phyloP scores from a whole-genome alignment of 1,284 basidiomycete species.

The Ustilago loliicola region DNA sequence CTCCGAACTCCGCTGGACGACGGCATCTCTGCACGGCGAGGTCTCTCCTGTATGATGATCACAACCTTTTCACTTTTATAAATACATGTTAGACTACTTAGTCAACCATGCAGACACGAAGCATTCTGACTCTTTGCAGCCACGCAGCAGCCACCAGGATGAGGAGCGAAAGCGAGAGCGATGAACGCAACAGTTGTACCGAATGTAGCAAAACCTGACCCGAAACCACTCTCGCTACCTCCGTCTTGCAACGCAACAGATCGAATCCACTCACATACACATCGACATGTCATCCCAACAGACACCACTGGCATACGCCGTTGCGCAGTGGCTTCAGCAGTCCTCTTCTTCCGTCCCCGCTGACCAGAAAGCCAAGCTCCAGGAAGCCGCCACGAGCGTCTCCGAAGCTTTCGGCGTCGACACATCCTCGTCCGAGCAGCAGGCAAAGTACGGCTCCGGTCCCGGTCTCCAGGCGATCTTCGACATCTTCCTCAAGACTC shows the following conservation, averaged over 20 bases:
- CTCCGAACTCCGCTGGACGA: neutral
- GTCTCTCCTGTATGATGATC: constrained; percentile 38
- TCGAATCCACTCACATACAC: neutral
- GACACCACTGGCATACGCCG: constrained; percentile 62
- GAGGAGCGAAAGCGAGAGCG: neutral
- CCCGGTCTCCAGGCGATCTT: constrained; percentile 68
- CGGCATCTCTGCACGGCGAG: neutral
- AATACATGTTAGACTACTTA: constrained; percentile 60
- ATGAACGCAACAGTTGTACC: neutral
- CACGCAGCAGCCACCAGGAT: neutral
- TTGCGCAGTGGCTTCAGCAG: constrained; percentile 62
- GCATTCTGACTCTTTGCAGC: constrained; percentile 36
- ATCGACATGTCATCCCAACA: constrained; percentile 37
- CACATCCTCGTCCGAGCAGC: constrained; percentile 48
- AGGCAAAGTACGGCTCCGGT: constrained; percentile 57
- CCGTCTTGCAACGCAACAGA: constrained; percentile 8
- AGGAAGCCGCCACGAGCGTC: constrained; percentile 55
- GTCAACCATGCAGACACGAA: constrained; percentile 48
- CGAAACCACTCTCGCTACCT: neutral
- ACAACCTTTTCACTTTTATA: constrained; percentile 54
- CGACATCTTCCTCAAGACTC: constrained; percentile 70
- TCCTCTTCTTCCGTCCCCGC: constrained; percentile 29
- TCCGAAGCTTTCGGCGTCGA: constrained; percentile 58
- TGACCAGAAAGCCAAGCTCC: constrained; percentile 49
- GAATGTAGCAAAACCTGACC: constrained; percentile 12